Conservation (phyloP, 2,329 filamentous ascomycete species). For the Trichoderma asperellum region DNA sequence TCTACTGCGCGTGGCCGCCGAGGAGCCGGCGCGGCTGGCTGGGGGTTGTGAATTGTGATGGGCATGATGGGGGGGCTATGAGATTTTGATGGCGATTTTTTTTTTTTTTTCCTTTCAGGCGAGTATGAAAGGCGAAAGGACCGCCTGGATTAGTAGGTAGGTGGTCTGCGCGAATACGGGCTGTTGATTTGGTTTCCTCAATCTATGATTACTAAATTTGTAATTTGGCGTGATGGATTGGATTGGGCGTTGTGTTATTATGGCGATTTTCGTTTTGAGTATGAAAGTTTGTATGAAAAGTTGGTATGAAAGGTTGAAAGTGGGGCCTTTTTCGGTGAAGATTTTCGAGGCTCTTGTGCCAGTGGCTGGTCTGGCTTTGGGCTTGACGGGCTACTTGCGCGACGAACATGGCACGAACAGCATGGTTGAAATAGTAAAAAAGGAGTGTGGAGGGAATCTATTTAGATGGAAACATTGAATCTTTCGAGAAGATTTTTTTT, state of each 20-base stretch:
- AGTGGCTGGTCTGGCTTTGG: neutral
- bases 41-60: constrained; percentile 53
- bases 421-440: neutral
- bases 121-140: neutral
- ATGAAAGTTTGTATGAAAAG: constrained; percentile 22
- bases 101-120: neutral
- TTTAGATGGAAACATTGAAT: neutral
- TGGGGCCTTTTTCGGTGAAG: constrained; percentile 36
- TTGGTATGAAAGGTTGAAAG: constrained; percentile 33
- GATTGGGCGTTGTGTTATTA: neutral
- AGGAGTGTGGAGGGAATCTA: neutral
- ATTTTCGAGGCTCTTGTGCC: constrained; percentile 34
- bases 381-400: neutral
- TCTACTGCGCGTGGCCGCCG: constrained; percentile 27
- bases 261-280: neutral
- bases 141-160: neutral
- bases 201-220: neutral
- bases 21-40: constrained; percentile 38
- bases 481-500: neutral
- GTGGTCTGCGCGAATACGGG: neutral
- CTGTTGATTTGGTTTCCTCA: neutral
- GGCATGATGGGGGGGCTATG: constrained; percentile 46
- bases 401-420: neutral
- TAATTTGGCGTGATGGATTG: neutral
- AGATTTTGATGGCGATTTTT: constrained; percentile 13